Evolutionary conservation across 2,329 filamentous ascomycete species (phyloP), one percentile per base, ranked within the genome.

Genomic region (Claviceps digitariae): DNA sequence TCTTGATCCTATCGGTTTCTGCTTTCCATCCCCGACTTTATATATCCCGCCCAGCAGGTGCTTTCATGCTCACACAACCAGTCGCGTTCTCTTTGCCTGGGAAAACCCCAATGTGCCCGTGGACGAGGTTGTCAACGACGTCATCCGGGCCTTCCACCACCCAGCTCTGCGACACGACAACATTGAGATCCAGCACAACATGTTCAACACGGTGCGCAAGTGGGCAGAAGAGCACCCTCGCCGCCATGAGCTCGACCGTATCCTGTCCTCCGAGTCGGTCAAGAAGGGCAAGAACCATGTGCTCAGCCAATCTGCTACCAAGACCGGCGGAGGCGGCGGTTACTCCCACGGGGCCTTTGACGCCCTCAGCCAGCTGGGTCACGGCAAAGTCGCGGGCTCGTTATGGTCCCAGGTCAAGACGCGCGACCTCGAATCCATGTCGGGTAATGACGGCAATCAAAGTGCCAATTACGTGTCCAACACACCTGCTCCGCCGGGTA

Each of bases 51-150:
- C 21, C 13, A 21, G n/a, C 21, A 12, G 20, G 21, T 34, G 20
- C 27, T 20, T 9, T 20, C 20, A 46, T 29, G 17, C 31, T 36
- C 4, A 29, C 29, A 13, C 4, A 20, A n/a, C 13, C 20, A 52
- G 44, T 23, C 86, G 91, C 38, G 73, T 97, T 48, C 76, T 98
- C 21, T 95, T 91, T 64, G 91, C 90, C 3, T 97, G 90, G 89
- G 87, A 97, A 58, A 87, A 97, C 65, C 80, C 86, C 2, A 82
- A 84, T 45, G 83, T 95, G 0, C 81, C 88, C 0, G 84, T 93
- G 4, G 80, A 94, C 40, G 86, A 94, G 67, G 85, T 97, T 0
- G 75, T 90, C 57, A 75, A 87, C 57, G 91, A 97, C 60, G 81
- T 94, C 43, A 72, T 90, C 48, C 80, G 81, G 25, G 83, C 88